These are phyloP conservation scores for Mucor ambiguus DNA, from an alignment of 371 early-diverging fungal species.

Conservation along the genomic window DNA sequence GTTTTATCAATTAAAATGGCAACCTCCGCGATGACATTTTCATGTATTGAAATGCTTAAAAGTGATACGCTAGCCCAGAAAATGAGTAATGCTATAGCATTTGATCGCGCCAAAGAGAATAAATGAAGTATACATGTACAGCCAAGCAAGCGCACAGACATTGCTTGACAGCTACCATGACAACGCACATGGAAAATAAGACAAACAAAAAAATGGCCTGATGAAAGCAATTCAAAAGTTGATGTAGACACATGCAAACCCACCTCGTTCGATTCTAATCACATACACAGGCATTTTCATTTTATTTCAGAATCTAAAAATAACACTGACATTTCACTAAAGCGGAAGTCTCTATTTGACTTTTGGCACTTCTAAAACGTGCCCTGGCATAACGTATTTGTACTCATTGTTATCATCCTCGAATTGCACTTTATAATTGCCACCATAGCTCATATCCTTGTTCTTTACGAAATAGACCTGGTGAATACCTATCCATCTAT, in stretches of 20 bases:
- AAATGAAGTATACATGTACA: not conserved
- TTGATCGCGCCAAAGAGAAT: not conserved
- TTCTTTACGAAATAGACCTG: slow-evolving; percentile 25
- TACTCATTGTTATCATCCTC: slow-evolving; percentile 69
- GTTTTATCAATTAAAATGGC: not conserved
- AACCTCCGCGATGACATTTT: not conserved
- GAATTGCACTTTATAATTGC: slow-evolving; percentile 61
- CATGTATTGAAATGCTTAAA: not conserved
- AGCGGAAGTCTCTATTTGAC: slow-evolving; percentile 29
- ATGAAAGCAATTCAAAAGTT: not conserved
- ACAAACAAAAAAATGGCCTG: not conserved
- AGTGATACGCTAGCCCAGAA: not conserved
- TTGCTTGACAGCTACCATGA: not conserved
- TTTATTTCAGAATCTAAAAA: not conserved
- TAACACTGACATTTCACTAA: not conserved
- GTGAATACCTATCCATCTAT: not conserved
- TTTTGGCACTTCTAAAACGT: slow-evolving; percentile 67
- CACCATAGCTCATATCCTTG: slow-evolving; percentile 33
- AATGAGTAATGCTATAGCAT: not conserved
- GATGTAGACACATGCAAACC: not conserved
- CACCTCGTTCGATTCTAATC: not conserved
- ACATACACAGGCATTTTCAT: not conserved
- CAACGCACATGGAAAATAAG: not conserved
- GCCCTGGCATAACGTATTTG: slow-evolving; percentile 48
- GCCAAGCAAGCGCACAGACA: not conserved